phyloP scores from a whole-genome alignment of 2,329 filamentous ascomycete genomes.

The Ploettnerulaceae sp. region DNA sequence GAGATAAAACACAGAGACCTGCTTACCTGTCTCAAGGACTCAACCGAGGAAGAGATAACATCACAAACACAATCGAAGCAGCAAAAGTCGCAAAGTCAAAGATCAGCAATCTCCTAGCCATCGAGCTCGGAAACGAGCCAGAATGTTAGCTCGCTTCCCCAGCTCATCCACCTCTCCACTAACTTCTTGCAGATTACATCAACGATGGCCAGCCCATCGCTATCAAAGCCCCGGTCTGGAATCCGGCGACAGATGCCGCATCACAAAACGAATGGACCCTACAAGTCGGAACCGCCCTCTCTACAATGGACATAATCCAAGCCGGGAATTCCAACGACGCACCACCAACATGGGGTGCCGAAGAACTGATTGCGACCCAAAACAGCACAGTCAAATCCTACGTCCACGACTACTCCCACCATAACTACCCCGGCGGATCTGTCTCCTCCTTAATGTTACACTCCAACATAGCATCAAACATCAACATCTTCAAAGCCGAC shows the following conservation, averaged over 20 bases:
- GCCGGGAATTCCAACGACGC: slow-evolving; percentile 27
- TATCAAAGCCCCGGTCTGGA: slow-evolving; percentile 22
- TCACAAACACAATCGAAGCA: slow-evolving; percentile 50
- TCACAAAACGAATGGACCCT: slow-evolving; percentile 29
- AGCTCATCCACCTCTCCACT: background rate
- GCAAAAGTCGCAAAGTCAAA: slow-evolving; percentile 41
- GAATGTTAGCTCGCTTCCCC: slow-evolving; percentile 40
- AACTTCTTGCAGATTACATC: slow-evolving; percentile 32
- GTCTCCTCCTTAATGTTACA: slow-evolving; percentile 29
- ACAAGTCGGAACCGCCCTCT: slow-evolving; percentile 22
- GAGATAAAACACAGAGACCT: background rate
- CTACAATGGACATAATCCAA: slow-evolving; percentile 23
- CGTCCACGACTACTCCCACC: slow-evolving; percentile 29
- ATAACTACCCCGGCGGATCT: slow-evolving; percentile 39
- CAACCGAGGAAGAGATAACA: slow-evolving; percentile 48
- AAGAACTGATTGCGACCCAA: slow-evolving; percentile 26
- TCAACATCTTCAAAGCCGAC: slow-evolving; percentile 22
- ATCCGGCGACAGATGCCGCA: slow-evolving; percentile 23
- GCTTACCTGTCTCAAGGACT: slow-evolving; percentile 34
- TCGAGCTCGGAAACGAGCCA: slow-evolving; percentile 55
- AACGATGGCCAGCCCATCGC: slow-evolving; percentile 32
- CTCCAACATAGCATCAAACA: slow-evolving; percentile 23
- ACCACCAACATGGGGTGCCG: slow-evolving; percentile 30
- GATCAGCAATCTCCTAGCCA: slow-evolving; percentile 47
- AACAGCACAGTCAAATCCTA: slow-evolving; percentile 24